A percentile compares a stretch with the other conserved stretches of the same genome.
Conservation (phyloP, 352 stramenopile species). For the Phytophthora tubulina region DNA sequence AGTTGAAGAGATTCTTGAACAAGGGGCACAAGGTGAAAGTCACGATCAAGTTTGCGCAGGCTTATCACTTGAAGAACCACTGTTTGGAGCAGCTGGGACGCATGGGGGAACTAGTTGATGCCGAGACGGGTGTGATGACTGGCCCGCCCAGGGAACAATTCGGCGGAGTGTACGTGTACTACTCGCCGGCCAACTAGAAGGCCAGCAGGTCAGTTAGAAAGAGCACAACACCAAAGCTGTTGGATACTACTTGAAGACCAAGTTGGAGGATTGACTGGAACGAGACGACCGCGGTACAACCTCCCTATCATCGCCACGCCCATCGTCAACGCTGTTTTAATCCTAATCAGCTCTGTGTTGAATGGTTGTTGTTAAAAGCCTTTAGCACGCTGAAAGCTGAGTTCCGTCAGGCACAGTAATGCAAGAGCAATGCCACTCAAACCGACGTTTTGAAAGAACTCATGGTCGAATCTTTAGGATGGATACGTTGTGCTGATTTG, state of each 20-base stretch:
- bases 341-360: conserved; percentile 12
- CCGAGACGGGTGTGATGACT: conserved; percentile 46
- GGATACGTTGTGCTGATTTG: too few species aligned
- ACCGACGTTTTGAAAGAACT: background rate
- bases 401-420: conserved; percentile 13
- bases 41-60: conserved; percentile 69
- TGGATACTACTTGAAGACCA: background rate
- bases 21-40: conserved; percentile 89
- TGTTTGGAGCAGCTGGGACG: conserved; percentile 55
- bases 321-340: conserved; percentile 3
- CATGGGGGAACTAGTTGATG: conserved; percentile 58
- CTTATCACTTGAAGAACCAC: conserved; percentile 66
- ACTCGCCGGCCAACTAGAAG: conserved; percentile 43
- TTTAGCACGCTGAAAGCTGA: conserved; percentile 4
- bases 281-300: conserved; percentile 3
- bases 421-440: conserved; percentile 17
- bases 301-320: background rate
- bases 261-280: conserved; percentile 1
- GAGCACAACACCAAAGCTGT: too few species aligned
- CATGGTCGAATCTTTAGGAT: too few species aligned
- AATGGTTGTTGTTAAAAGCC: conserved; percentile 3
- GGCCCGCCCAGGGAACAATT: conserved; percentile 54
- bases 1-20: conserved; percentile 70
- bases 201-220: background rate
- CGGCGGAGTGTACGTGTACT: conserved; percentile 71